Base-by-base conservation (phyloP, 2,329 filamentous ascomycete genomes). In the Aureobasidium sp. region DNA sequence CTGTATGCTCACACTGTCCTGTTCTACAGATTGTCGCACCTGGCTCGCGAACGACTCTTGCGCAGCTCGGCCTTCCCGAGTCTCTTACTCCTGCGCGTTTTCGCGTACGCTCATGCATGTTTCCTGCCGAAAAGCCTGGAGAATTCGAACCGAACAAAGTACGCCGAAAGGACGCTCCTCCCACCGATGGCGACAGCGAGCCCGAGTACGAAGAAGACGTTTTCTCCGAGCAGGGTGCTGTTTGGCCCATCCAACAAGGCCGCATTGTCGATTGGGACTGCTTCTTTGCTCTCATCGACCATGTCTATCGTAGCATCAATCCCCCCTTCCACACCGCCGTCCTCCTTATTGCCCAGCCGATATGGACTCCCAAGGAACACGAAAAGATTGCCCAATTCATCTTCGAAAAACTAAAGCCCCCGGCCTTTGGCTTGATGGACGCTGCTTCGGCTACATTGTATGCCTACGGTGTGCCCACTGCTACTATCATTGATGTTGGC, bases 321-420 rank as follows among this genome's bases (percentile, higher is more conserved):
- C 90, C 89, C 22, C 89, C 88, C 3, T 93, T 95, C 67, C 93
- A 96, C 72, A 96, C 91, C 0, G 90, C 93, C 2, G 88, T 98
- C 59, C 79, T 97, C 68, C 81, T 98, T 58, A 86, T 97, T 70
- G 81, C 86, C 6, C 88, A 95, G 61, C 90, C 93, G 3, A 85
- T 84, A 61, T 98, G 93, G 91, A 90, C 89, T 3, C 82, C 86
- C 7, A 84, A 86, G 57, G 90, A 96, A 68, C 85, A 85, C 66
- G 91, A 97, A 70, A 80, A 80, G 34, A 84, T 98, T 60, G 87
- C 90, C 12, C 88, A 93, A 58, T 98, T 95, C 74, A 82, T 97
- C 59, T 98, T 98, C 64, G 93, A 98, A 71, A 94, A 93, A 71
- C 95, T 95, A 66, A 93, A 91, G 73, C 93, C 89, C 0, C 93